Evolutionary conservation across 2,329 filamentous ascomycete species (phyloP).

Genomic region (Xylariaceae sp.): DNA sequence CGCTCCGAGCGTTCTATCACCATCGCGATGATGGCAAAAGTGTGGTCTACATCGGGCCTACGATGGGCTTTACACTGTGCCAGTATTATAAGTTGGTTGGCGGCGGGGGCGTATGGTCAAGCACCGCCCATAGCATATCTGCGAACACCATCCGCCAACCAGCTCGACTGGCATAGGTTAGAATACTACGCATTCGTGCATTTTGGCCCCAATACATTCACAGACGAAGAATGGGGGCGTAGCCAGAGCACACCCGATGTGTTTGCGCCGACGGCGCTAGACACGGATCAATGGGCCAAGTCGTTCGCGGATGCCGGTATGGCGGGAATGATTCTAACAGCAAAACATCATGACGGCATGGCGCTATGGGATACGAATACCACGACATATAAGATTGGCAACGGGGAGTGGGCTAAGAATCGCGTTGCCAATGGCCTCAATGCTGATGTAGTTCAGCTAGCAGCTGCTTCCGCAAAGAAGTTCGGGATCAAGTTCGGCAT

Average conservation of each 20-base stretch:
- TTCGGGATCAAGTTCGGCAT: constrained; percentile 40
- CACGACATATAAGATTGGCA: constrained; percentile 39
- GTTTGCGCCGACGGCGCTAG: constrained; percentile 30
- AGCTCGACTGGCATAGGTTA: constrained; percentile 33
- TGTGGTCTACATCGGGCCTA: too few species aligned
- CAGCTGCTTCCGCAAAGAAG: constrained; percentile 37
- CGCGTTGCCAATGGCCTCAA: constrained; percentile 31
- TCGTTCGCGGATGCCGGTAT: constrained; percentile 35
- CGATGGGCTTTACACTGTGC: constrained; percentile 4
- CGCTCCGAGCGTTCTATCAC: too few species aligned
- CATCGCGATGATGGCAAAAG: too few species aligned
- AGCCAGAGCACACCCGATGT: constrained; percentile 34
- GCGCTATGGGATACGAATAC: constrained; percentile 40
- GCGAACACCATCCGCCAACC: constrained; percentile 26
- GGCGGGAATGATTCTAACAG: constrained; percentile 41
- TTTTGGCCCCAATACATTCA: constrained; percentile 38
- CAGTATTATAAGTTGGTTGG: constrained; percentile 3
- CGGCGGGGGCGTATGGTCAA: constrained; percentile 10
- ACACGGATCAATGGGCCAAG: constrained; percentile 37
- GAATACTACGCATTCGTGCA: constrained; percentile 37
- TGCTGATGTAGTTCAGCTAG: constrained; percentile 38
- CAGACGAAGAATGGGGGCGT: constrained; percentile 35
- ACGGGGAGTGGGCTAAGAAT: constrained; percentile 36
- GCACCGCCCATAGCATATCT: constrained; percentile 26
- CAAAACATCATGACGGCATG: constrained; percentile 43